Evolutionary conservation across 768 basidiomycete genomes (phyloP).

Genomic region (Phaffia tasmanica): DNA sequence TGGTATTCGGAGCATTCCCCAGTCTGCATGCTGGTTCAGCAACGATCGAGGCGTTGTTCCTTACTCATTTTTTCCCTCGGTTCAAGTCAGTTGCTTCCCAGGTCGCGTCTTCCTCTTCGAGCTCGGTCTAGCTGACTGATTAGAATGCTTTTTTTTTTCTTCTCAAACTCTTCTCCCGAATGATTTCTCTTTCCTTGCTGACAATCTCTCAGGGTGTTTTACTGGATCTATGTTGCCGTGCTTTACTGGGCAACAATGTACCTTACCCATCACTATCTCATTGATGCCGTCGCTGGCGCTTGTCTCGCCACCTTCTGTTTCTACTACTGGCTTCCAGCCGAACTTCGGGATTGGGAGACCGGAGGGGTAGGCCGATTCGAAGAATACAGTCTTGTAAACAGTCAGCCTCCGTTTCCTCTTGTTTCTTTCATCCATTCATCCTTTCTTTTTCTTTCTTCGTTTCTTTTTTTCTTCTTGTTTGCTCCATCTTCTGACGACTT

Average conservation of each 20-base stretch:
- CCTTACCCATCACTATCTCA: constrained; percentile 64
- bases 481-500: background rate
- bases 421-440: background rate
- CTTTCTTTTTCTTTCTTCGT: background rate
- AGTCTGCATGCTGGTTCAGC: constrained; percentile 82
- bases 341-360: constrained; percentile 41
- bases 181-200: background rate
- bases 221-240: constrained; percentile 71
- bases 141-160: background rate
- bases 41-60: constrained; percentile 83
- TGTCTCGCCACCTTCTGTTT: constrained; percentile 80
- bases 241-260: constrained; percentile 64
- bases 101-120: constrained; percentile 34
- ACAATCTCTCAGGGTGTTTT: constrained; percentile 38
- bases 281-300: constrained; percentile 89
- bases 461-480: constrained; percentile 4
- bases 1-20: constrained; percentile 95
- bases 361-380: constrained; percentile 22
- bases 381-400: constrained; percentile 26
- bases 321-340: constrained; percentile 76
- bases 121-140: background rate
- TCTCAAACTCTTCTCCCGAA: background rate
- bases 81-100: constrained; percentile 34
- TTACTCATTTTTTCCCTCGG: constrained; percentile 87
- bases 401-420: constrained; percentile 5